Evolutionary conservation across 441 rosid species (phyloP).

Genomic region (Erodium texanum): DNA sequence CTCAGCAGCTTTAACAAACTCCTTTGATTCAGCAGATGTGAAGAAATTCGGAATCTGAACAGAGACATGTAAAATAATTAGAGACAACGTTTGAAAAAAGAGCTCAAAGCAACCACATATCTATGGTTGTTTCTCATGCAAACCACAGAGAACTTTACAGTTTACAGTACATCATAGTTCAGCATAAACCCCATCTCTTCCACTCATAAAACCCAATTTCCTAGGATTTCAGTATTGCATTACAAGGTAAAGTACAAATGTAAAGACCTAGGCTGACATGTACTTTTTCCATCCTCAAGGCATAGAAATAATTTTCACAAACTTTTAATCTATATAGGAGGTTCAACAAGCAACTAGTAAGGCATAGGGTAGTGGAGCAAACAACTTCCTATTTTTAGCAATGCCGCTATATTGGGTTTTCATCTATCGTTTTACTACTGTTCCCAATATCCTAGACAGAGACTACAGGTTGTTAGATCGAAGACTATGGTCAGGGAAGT

Average conservation of each 20-base stretch:
- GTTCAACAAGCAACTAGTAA: not conserved
- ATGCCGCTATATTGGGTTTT: not conserved
- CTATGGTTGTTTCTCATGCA: not conserved
- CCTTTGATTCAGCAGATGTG: slow-evolving; percentile 58
- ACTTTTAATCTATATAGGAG: not conserved
- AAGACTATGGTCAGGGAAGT: not conserved
- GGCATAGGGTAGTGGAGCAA: not conserved
- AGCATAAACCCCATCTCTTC: no score
- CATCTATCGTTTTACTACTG: not conserved
- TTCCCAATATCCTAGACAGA: not conserved
- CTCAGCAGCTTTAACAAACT: slow-evolving; percentile 61
- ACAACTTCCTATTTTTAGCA: not conserved
- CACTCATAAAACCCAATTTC: no score
- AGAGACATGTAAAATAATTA: slow-evolving; percentile 14
- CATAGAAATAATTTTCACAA: no score
- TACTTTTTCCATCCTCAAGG: no score
- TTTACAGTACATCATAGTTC: no score
- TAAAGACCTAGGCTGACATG: not conserved
- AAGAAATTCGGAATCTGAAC: slow-evolving; percentile 66
- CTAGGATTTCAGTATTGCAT: not conserved
- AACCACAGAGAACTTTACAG: not conserved
- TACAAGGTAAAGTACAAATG: not conserved
- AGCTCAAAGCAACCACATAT: not conserved
- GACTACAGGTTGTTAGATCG: not conserved
- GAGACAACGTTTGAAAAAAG: not conserved